A percentile compares a stretch with the other conserved stretches of the same genome.
Conservation (phyloP, 2,329 filamentous ascomycete genomes). For the Fusarium gaditjirri region DNA sequence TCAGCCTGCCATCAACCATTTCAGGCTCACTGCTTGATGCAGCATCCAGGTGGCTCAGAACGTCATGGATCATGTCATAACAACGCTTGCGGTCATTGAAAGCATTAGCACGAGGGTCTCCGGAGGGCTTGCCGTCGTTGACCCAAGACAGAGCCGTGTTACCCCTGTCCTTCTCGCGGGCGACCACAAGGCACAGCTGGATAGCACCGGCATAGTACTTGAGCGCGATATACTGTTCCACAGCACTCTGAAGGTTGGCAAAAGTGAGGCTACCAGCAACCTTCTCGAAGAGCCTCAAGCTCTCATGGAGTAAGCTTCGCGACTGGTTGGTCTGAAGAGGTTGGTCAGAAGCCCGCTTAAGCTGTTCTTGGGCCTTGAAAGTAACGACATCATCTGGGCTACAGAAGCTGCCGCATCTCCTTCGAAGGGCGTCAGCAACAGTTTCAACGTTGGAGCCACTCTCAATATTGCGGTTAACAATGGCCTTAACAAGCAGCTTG, state of each 20-base stretch:
- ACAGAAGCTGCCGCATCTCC: slow-evolving; percentile 96
- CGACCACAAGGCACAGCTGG: slow-evolving; percentile 84
- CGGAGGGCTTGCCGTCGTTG: slow-evolving; percentile 79
- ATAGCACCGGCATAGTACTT: slow-evolving; percentile 96
- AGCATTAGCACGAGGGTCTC: slow-evolving; percentile 74
- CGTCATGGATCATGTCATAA: slow-evolving; percentile 88
- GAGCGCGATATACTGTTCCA: slow-evolving; percentile 81
- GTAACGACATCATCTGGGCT: slow-evolving; percentile 97
- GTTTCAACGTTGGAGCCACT: slow-evolving; percentile 98
- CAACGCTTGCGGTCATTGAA: slow-evolving; percentile 80
- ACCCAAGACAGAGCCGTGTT: slow-evolving; percentile 89
- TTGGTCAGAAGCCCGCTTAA: slow-evolving; percentile 88
- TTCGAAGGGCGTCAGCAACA: slow-evolving; percentile 90
- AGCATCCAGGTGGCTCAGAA: slow-evolving; percentile 80
- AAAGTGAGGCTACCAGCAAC: slow-evolving; percentile 85
- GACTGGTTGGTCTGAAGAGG: slow-evolving; percentile 79
- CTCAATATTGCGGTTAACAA: slow-evolving; percentile 97
- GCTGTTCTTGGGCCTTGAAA: slow-evolving; percentile 96
- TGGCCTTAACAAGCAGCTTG: slow-evolving; percentile 94
- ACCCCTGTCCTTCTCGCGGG: slow-evolving; percentile 84
- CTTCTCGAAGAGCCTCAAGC: slow-evolving; percentile 85
- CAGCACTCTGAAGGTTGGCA: slow-evolving; percentile 81
- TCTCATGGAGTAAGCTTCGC: slow-evolving; percentile 86
- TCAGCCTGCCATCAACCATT: slow-evolving; percentile 80
- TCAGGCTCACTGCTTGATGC: slow-evolving; percentile 76